Evolutionary conservation across 2,329 filamentous ascomycete genomes (phyloP).

Genomic region (Colletotrichum kahawae): DNA sequence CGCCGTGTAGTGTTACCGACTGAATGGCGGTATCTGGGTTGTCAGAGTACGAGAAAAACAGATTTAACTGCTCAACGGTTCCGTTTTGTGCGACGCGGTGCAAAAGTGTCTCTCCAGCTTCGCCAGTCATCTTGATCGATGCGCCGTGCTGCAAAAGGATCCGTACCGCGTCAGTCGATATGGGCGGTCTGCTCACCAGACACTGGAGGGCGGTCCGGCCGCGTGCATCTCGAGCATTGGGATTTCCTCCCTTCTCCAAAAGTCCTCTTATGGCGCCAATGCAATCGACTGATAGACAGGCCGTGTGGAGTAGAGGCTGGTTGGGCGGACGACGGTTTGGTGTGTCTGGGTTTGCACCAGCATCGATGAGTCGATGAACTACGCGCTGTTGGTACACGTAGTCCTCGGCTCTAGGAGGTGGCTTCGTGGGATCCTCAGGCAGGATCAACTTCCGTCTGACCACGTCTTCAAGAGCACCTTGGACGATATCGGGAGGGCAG

Average conservation of each 20-base stretch:
- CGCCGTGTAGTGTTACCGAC: background rate
- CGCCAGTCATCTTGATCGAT: background rate
- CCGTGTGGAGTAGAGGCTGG: background rate
- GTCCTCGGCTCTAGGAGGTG: background rate
- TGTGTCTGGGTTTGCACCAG: conserved; percentile 1
- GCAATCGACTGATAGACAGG: background rate
- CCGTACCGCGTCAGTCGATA: background rate
- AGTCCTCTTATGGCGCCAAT: conserved; percentile 6
- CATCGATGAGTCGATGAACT: conserved; percentile 1
- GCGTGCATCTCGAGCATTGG: background rate
- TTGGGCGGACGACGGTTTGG: background rate
- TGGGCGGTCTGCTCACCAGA: background rate
- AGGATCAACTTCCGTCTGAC: background rate
- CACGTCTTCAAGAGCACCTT: background rate
- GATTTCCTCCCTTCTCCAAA: conserved; percentile 6
- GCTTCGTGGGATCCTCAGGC: background rate
- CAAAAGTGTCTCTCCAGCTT: background rate
- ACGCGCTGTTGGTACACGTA: conserved; percentile 2
- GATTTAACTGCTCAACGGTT: background rate
- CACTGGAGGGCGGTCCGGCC: background rate
- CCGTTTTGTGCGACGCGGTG: background rate
- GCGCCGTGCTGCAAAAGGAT: background rate
- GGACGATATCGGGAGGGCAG: background rate
- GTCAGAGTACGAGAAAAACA: background rate
- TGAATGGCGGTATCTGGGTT: background rate